Base-by-base conservation (phyloP, 2,329 filamentous ascomycete genomes). In the Paecilomyces dactylethromorphus region DNA sequence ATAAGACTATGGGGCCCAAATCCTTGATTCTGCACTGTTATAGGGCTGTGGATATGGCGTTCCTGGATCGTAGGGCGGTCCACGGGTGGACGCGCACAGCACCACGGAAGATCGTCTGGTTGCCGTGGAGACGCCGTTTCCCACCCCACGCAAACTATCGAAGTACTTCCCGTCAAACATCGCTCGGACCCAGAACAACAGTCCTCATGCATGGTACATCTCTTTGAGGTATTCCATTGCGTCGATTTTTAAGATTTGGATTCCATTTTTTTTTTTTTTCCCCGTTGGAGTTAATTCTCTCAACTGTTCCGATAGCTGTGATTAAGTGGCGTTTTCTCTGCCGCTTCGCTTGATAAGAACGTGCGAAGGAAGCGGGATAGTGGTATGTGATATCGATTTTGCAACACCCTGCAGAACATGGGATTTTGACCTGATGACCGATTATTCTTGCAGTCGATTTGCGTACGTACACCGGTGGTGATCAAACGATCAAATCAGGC, bases 121-220 rank as follows among this genome's bases (percentile, higher is more conserved):
- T 52, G 50, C 50, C 50, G 50, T 52, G 50, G 50, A 52, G 50
- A 52, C 50, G 22, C 13, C 26, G 21, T 29, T 24, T 29, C 50
- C 12, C 21, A 18, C 22, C 49, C 50, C 50, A 52, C 50, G 39
- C 39, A 45, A 39, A 54, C 21, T 29, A 54, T 54, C 26, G 15
- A 31, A 54, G 53, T 54, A 55, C 32, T 21, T 39, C 54, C 15
- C n/a, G 33, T 39, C 13, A 51, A 56, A 55, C 45, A 57, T 55
- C 53, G 55, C 39, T 45, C n/a, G n/a, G 5, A 45, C 39, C 5
- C 39, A 21, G 3, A 5, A 29, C 26, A 29, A 29, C 26, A 29
- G 26, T 45, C 39, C 21, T 45, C 39, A 5, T 45, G 39, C 39
- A 45, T 18, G 10, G n/a, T 45, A 2, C 15, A 18, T 5, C 39